Evolutionary conservation across 1,139 yeast species (phyloP).

Genomic region (Zygosaccharomyces pseudobailii): DNA sequence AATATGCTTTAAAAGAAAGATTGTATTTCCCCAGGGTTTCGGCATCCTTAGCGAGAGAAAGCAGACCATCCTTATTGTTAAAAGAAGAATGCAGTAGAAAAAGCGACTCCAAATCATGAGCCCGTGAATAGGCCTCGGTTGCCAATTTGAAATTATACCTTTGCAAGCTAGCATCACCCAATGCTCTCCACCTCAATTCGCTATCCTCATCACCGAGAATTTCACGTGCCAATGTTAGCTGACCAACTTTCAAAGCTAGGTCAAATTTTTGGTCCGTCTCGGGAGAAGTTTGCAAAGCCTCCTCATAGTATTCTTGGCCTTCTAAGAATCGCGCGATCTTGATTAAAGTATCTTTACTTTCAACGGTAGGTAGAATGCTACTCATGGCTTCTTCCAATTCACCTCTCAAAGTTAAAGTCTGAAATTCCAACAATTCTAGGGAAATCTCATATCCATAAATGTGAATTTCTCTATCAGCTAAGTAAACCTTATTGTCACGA

Average conservation of each 20-base stretch:
- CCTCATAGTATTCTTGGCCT: conserved; percentile 80
- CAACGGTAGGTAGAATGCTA: conserved; percentile 57
- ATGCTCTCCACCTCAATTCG: conserved; percentile 79
- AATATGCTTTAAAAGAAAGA: conserved; percentile 86
- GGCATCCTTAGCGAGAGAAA: conserved; percentile 59
- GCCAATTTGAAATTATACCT: conserved; percentile 82
- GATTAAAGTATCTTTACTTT: conserved; percentile 62
- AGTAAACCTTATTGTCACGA: conserved; percentile 81
- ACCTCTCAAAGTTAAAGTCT: conserved; percentile 91
- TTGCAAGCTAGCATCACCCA: conserved; percentile 81
- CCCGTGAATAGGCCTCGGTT: conserved; percentile 70
- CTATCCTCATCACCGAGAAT: conserved; percentile 55
- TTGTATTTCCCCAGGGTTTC: conserved; percentile 73
- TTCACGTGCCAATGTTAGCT: conserved; percentile 66
- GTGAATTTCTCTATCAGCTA: conserved; percentile 85
- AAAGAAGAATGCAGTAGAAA: conserved; percentile 79
- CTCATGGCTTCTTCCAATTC: conserved; percentile 73
- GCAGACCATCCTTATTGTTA: conserved; percentile 59
- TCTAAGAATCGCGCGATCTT: conserved; percentile 91
- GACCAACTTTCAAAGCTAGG: conserved; percentile 64
- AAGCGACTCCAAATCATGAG: conserved; percentile 78
- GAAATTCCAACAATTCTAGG: conserved; percentile 84
- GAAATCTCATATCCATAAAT: conserved; percentile 80
- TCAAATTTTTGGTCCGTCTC: conserved; percentile 86
- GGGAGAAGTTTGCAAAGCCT: conserved; percentile 76